These are phyloP conservation scores for Starmerella khaoyaiensis DNA, from an alignment of 805 yeast genomes.

Conservation along the genomic window DNA sequence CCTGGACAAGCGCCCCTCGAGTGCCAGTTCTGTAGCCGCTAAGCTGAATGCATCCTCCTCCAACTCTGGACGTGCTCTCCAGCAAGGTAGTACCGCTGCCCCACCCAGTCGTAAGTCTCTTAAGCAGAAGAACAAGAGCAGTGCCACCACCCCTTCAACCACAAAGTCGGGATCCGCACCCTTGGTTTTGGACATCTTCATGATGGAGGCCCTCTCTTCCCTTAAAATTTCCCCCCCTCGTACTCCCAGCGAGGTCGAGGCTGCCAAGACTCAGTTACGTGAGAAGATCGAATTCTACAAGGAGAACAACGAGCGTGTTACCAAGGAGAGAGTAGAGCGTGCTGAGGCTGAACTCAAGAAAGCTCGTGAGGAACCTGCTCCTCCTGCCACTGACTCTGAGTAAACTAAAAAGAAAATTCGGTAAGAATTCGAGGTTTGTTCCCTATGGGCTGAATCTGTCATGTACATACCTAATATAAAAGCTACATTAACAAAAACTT, in stretches of 20 bases:
- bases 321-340: constrained; percentile 57
- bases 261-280: constrained; percentile 53
- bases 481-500: background rate
- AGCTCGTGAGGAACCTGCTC: constrained; percentile 32
- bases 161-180: constrained; percentile 28
- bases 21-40: constrained; percentile 20
- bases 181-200: constrained; percentile 69
- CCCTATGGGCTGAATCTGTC: constrained; percentile 26
- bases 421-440: background rate
- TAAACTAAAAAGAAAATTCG: too few relatives aligned
- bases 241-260: constrained; percentile 54
- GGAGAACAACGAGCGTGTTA: constrained; percentile 65
- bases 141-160: background rate
- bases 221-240: constrained; percentile 70
- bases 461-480: constrained; percentile 21
- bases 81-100: constrained; percentile 24
- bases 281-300: constrained; percentile 56
- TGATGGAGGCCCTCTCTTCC: constrained; percentile 62
- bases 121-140: constrained; percentile 29
- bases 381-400: too few relatives aligned
- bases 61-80: background rate
- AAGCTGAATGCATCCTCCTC: constrained; percentile 9
- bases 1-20: constrained; percentile 22
- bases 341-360: constrained; percentile 69
- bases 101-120: constrained; percentile 34